Conservation (phyloP, 805 yeast species). For the Starmerella scarabaei region DNA sequence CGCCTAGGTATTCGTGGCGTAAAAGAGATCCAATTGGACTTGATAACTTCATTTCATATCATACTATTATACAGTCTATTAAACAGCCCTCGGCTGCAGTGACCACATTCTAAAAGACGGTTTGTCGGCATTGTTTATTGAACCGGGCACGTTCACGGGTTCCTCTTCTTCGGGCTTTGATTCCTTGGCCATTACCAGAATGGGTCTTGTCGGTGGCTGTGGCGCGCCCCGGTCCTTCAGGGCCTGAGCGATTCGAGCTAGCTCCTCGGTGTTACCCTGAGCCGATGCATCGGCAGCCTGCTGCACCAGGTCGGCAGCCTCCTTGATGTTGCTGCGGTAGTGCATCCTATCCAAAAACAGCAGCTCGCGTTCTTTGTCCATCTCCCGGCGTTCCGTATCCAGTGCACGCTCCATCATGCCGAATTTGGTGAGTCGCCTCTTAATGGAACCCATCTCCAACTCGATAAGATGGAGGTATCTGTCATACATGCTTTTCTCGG, state of each 20-base stretch:
- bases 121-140: neutral
- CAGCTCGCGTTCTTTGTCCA: conserved; percentile 32
- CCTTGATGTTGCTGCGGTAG: conserved; percentile 44
- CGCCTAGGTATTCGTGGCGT: no score
- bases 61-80: no score
- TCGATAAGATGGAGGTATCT: conserved; percentile 52
- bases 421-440: conserved; percentile 55
- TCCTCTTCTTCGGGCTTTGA: conserved; percentile 13
- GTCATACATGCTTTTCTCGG: conserved; percentile 36
- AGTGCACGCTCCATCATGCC: conserved; percentile 48
- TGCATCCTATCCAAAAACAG: conserved; percentile 57
- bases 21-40: no score
- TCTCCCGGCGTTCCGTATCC: conserved; percentile 33
- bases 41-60: no score
- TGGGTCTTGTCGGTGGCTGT: conserved; percentile 14
- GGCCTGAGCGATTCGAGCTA: conserved; percentile 19
- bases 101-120: conserved; percentile 15
- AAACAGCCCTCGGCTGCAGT: conserved; percentile 13
- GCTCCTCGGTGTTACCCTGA: conserved; percentile 16
- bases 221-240: conserved; percentile 13
- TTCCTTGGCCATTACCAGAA: conserved; percentile 2
- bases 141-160: conserved; percentile 32
- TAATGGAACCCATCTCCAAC: conserved; percentile 60
- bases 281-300: conserved; percentile 33
- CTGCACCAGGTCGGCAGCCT: conserved; percentile 41